phyloP scores from a whole-genome alignment of 106 monocot genomes.

The Dendrobium huoshanense region DNA sequence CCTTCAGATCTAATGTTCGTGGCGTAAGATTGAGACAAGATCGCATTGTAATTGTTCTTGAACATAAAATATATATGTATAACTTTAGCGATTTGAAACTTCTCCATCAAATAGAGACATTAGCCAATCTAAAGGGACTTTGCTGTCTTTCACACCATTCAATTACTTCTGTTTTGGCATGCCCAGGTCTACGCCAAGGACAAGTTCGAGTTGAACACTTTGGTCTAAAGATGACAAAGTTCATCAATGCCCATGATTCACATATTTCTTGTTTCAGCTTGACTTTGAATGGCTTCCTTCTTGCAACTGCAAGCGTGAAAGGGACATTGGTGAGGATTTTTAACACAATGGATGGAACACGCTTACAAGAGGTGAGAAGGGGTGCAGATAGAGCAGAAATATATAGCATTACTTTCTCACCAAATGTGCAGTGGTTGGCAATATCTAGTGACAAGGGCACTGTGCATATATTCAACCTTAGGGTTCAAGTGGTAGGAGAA shows the following conservation, averaged over 20 bases:
- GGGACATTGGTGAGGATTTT: conserved; percentile 88
- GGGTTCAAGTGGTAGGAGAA: conserved; percentile 78
- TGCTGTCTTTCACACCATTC: conserved; percentile 82
- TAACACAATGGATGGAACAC: conserved; percentile 92
- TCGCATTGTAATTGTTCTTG: conserved; percentile 77
- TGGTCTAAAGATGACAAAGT: conserved; percentile 78
- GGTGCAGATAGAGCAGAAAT: conserved; percentile 91
- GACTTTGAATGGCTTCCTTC: conserved; percentile 80
- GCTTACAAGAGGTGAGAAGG: conserved; percentile 90
- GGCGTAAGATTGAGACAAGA: conserved; percentile 70
- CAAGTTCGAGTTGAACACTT: conserved; percentile 84
- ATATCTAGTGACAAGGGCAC: conserved; percentile 96
- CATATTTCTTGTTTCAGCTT: conserved; percentile 67
- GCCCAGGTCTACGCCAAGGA: conserved; percentile 63
- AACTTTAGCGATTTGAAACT: conserved; percentile 77
- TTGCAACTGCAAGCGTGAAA: conserved; percentile 88
- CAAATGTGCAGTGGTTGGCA: conserved; percentile 80
- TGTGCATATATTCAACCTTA: conserved; percentile 78
- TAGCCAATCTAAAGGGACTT: conserved; percentile 72
- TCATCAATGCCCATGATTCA: conserved; percentile 83
- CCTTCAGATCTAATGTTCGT: conserved; percentile 79
- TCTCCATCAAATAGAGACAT: conserved; percentile 81
- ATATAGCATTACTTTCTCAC: conserved; percentile 82
- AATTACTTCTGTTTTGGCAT: conserved; percentile 74
- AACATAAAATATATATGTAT: conserved; percentile 82